Percentiles rank a stretch among this genome's conserved stretches.
Evolutionary conservation across 805 yeast genomes (phyloP).

Genomic region (Candida boidinii): DNA sequence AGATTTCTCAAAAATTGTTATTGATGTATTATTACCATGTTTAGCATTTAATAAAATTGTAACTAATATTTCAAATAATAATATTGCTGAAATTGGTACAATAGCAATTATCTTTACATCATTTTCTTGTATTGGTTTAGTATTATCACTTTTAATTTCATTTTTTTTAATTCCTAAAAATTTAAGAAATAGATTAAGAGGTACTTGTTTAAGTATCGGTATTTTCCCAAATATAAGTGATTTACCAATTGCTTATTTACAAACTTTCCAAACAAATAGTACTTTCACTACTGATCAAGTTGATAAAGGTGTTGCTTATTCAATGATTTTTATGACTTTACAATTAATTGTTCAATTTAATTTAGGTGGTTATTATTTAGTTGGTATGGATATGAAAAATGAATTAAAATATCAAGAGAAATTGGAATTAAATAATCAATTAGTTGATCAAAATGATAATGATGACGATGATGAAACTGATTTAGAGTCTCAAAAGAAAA

Average conservation of each 20-base stretch:
- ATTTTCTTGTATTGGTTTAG: slow-evolving; percentile 36
- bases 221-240: slow-evolving; percentile 75
- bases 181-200: slow-evolving; percentile 73
- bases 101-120: slow-evolving; percentile 39
- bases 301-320: slow-evolving; percentile 73
- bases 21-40: slow-evolving; percentile 65
- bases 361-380: slow-evolving; percentile 62
- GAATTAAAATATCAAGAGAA: slow-evolving; percentile 13
- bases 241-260: slow-evolving; percentile 77
- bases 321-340: slow-evolving; percentile 65
- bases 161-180: slow-evolving; percentile 45
- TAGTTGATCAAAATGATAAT: slow-evolving; percentile 16
- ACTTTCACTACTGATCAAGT: slow-evolving; percentile 53
- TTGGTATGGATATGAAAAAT: slow-evolving; percentile 59
- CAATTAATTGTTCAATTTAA: slow-evolving; percentile 66
- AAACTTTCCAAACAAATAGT: slow-evolving; percentile 58
- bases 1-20: slow-evolving; percentile 61
- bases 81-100: slow-evolving; percentile 65
- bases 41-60: slow-evolving; percentile 70
- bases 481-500: slow-evolving; percentile 9
- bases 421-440: too few species aligned
- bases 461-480: slow-evolving; percentile 9
- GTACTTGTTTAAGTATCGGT: slow-evolving; percentile 55
- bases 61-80: slow-evolving; percentile 52
- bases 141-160: slow-evolving; percentile 31